A percentile compares a stretch with the other conserved stretches of the same genome.
Evolutionary conservation across 2,329 filamentous ascomycete genomes (phyloP).

Genomic region (Aspergillus sergii): DNA sequence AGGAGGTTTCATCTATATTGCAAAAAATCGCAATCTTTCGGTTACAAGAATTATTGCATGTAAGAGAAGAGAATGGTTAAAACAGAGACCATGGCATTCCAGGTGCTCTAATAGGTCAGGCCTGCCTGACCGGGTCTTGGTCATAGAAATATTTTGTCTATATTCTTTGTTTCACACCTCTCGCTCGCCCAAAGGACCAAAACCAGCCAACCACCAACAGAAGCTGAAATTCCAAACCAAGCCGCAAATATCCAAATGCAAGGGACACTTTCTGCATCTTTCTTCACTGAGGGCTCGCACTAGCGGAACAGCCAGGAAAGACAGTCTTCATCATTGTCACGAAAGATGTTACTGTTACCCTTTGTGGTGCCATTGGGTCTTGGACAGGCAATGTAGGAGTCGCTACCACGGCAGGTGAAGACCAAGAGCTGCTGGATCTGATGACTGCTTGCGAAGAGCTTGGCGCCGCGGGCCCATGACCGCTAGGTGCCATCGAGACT

Average conservation of each 20-base stretch:
- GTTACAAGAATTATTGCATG: neutral
- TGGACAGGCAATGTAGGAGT: neutral
- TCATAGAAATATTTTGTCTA: neutral
- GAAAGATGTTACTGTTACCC: slow-evolving; percentile 30
- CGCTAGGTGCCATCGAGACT: neutral
- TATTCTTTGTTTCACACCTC: neutral
- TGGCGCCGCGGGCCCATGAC: neutral
- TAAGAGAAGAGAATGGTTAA: neutral
- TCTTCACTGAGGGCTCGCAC: neutral
- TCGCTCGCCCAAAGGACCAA: neutral
- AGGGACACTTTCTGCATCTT: slow-evolving; percentile 2
- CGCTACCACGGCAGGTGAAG: neutral
- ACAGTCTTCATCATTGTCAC: slow-evolving; percentile 26
- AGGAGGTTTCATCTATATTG: neutral
- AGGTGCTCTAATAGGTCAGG: neutral
- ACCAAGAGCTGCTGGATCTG: neutral
- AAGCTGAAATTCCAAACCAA: neutral
- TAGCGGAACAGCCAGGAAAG: slow-evolving; percentile 10
- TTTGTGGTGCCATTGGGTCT: neutral
- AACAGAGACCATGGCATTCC: neutral
- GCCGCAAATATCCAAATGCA: slow-evolving; percentile 8
- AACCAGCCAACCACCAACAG: neutral
- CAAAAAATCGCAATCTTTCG: neutral
- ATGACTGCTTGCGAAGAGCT: neutral
- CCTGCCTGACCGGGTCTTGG: neutral